These are phyloP conservation scores for Alnus glutinosa DNA, from an alignment of 306 rosid species.

Conservation along the genomic window DNA sequence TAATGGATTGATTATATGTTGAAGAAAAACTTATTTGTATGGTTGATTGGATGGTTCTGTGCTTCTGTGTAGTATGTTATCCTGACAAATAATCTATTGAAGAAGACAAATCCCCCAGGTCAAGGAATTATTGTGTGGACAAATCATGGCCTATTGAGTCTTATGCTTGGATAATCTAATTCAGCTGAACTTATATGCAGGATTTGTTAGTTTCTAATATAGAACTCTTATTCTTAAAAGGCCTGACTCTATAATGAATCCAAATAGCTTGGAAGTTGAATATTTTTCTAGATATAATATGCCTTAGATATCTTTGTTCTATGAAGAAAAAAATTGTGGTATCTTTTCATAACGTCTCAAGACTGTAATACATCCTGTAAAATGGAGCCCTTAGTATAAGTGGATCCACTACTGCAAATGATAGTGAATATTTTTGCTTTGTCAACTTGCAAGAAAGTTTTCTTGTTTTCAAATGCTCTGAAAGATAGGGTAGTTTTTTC, in stretches of 20 bases:
- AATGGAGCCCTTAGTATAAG: not conserved
- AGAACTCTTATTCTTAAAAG: not conserved
- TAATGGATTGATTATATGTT: slow-evolving; percentile 1
- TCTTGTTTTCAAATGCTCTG: not conserved
- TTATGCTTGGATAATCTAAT: not conserved
- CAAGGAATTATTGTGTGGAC: not conserved
- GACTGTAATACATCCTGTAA: slow-evolving; percentile 10
- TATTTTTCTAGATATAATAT: slow-evolving; percentile 5
- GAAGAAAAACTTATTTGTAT: not conserved
- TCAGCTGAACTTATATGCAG: not conserved
- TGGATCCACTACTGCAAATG: not conserved
- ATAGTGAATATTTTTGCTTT: not conserved
- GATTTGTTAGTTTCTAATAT: not conserved
- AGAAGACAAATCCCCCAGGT: not conserved
- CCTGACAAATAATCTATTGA: not conserved
- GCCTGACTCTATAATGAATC: not conserved
- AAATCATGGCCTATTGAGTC: not conserved
- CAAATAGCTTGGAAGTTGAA: not conserved
- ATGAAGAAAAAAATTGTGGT: slow-evolving; percentile 1
- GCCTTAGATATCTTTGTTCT: slow-evolving; percentile 3
- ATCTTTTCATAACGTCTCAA: not conserved
- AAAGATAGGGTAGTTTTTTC: slow-evolving; percentile 5
- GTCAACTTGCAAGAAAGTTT: not conserved
- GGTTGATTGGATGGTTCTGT: slow-evolving; percentile 6
- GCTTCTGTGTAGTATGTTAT: too few relatives aligned